These are phyloP conservation scores for Quercus gilva DNA, from an alignment of 306 rosid genomes.

Conservation along the genomic window DNA sequence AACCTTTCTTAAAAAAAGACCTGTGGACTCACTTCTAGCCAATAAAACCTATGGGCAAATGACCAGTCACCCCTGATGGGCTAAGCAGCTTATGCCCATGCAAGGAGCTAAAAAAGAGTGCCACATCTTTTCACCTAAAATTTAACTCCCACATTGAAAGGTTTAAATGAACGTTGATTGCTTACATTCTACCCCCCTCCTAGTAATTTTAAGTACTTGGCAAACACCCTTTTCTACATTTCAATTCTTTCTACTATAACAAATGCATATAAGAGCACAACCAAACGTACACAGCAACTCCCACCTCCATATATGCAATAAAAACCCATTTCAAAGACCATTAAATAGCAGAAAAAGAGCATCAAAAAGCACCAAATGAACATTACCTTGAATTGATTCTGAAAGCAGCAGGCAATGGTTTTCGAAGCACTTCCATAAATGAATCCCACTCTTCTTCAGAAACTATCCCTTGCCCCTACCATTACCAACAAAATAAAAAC, in stretches of 20 bases:
- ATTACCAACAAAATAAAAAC: background rate
- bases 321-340: background rate
- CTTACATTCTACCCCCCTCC: background rate
- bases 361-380: background rate
- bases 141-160: background rate
- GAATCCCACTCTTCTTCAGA: constrained; percentile 64
- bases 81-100: no score
- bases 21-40: no score
- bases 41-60: no score
- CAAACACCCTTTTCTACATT: background rate
- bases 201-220: background rate
- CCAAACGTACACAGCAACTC: background rate
- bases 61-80: no score
- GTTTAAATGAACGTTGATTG: background rate
- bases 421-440: constrained; percentile 71
- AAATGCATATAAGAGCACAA: background rate
- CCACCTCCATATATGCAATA: background rate
- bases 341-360: background rate
- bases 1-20: no score
- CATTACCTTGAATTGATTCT: constrained; percentile 83
- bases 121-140: no score
- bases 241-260: background rate
- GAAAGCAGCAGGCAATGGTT: constrained; percentile 85
- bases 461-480: constrained; percentile 64
- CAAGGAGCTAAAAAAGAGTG: no score